These are phyloP conservation scores for Daldinia sp. DNA, from an alignment of 2,329 filamentous ascomycete genomes.

Conservation along the genomic window DNA sequence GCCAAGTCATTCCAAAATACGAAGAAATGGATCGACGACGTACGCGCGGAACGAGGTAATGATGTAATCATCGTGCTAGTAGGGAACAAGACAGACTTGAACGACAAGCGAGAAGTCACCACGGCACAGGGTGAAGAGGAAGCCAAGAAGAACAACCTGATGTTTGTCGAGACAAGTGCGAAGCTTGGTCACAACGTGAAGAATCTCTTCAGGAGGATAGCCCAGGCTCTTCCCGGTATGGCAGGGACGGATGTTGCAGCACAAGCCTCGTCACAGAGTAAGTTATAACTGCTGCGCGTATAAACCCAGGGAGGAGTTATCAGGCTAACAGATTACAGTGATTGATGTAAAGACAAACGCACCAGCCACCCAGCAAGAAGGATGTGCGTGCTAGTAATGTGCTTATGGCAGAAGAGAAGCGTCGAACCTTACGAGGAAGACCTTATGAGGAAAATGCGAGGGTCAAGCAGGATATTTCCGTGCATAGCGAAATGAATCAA, in stretches of 20 bases:
- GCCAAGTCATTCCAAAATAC: conserved; percentile 99
- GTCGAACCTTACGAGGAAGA: background rate
- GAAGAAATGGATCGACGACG: conserved; percentile 99
- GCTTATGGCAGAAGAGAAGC: conserved; percentile 7
- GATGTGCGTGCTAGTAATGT: conserved; percentile 71
- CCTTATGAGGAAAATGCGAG: conserved; percentile 12
- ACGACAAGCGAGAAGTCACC: conserved; percentile 97
- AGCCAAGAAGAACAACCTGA: conserved; percentile 95
- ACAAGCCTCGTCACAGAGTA: conserved; percentile 81
- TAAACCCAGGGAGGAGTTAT: conserved; percentile 21
- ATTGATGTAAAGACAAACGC: conserved; percentile 92
- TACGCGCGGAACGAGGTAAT: conserved; percentile 94
- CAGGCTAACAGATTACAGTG: conserved; percentile 67
- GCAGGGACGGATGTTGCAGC: conserved; percentile 86
- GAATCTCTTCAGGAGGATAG: conserved; percentile 96
- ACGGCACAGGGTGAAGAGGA: conserved; percentile 97
- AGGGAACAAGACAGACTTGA: conserved; percentile 98
- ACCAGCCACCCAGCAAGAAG: conserved; percentile 76
- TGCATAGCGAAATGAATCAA: conserved; percentile 52
- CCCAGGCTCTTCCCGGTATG: conserved; percentile 97
- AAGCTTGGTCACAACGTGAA: conserved; percentile 99
- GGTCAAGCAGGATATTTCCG: conserved; percentile 46
- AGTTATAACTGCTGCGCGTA: conserved; percentile 53
- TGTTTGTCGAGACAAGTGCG: conserved; percentile 99
- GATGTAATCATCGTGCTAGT: conserved; percentile 99